Percentiles rank a stretch among this genome's conserved stretches.
These are phyloP conservation scores for Daldinia grandis DNA, from an alignment of 495 filamentous ascomycete genomes.

Conservation along the genomic window DNA sequence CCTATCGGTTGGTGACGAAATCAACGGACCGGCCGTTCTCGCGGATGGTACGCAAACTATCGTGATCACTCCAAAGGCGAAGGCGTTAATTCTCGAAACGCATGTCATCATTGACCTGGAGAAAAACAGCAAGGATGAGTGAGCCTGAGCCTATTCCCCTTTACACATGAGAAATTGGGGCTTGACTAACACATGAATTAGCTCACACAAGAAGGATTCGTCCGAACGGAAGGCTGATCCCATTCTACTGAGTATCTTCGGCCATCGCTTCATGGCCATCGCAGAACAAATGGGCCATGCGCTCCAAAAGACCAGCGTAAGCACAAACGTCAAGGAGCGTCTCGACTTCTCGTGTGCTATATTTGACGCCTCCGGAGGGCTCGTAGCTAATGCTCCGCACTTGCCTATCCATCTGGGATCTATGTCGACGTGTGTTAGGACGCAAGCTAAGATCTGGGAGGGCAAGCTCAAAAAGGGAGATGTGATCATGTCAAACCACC, in stretches of 20 bases:
- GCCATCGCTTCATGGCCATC: constrained; percentile 98
- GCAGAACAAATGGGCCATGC: constrained; percentile 98
- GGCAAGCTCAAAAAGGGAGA: constrained; percentile 90
- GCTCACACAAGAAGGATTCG: constrained; percentile 48
- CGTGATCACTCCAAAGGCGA: constrained; percentile 82
- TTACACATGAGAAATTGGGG: not conserved
- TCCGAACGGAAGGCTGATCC: constrained; percentile 72
- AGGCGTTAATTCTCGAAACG: constrained; percentile 75
- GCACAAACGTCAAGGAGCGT: constrained; percentile 97
- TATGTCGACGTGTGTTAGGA: constrained; percentile 95
- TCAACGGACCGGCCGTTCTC: constrained; percentile 87
- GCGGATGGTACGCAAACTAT: constrained; percentile 97
- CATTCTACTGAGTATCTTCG: constrained; percentile 94
- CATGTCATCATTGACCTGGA: constrained; percentile 78
- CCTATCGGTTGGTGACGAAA: constrained; percentile 75
- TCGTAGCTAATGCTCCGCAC: constrained; percentile 96
- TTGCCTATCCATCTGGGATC: constrained; percentile 88
- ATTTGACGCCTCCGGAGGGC: constrained; percentile 87
- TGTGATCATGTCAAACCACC: constrained; percentile 95
- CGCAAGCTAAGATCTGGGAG: constrained; percentile 92
- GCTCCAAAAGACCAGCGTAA: constrained; percentile 95
- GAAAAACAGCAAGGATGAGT: constrained; percentile 61
- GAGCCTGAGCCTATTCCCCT: constrained; percentile 8
- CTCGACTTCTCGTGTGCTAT: constrained; percentile 97
- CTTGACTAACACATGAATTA: constrained; percentile 31